phyloP scores from a whole-genome alignment of 192 early-diverging fungal species.

The Coemansia sp. region DNA sequence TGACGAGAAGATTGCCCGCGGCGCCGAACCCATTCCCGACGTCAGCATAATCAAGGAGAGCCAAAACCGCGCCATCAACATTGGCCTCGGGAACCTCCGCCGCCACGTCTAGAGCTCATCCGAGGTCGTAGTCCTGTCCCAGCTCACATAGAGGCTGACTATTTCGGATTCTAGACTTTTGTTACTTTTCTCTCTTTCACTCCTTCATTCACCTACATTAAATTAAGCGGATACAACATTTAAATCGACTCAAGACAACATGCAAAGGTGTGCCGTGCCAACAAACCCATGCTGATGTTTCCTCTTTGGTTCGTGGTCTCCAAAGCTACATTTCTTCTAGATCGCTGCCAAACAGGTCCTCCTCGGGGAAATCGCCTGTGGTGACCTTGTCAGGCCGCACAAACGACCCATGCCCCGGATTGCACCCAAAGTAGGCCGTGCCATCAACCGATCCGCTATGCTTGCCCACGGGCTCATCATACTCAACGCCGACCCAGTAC shows the following conservation, averaged over 20 bases:
- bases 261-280: too few relatives aligned
- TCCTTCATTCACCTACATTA: neutral
- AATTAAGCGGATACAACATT: constrained; percentile 6
- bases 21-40: constrained; percentile 29
- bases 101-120: constrained; percentile 28
- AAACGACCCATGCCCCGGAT: constrained; percentile 76
- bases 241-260: too few relatives aligned
- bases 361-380: constrained; percentile 91
- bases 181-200: neutral
- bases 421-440: constrained; percentile 70
- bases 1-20: constrained; percentile 16
- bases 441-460: constrained; percentile 85
- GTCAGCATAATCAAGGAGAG: constrained; percentile 32
- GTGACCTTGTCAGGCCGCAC: constrained; percentile 85
- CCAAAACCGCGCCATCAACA: constrained; percentile 46
- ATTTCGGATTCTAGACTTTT: constrained; percentile 3
- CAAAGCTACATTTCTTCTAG: constrained; percentile 66
- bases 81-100: constrained; percentile 43
- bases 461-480: constrained; percentile 95
- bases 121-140: too few relatives aligned
- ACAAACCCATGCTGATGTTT: too few relatives aligned
- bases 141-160: too few relatives aligned
- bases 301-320: too few relatives aligned
- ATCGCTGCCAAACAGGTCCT: constrained; percentile 70
- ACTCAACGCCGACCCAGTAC: constrained; percentile 90